Evolutionary conservation across 768 basidiomycete genomes (phyloP).

Genomic region (Tulasnella sp.): DNA sequence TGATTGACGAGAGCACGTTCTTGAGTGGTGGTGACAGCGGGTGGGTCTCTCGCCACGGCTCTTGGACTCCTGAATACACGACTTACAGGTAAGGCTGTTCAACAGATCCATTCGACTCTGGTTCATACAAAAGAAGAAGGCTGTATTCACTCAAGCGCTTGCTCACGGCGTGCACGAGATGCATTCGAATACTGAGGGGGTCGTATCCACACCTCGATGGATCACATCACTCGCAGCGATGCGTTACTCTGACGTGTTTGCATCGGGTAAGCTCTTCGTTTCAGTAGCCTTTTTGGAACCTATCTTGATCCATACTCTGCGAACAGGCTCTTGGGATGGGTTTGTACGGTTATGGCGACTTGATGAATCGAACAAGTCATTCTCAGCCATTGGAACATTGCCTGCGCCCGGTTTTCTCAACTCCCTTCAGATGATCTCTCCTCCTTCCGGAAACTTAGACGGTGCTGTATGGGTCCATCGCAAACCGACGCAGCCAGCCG

Average conservation of each 20-base stretch:
- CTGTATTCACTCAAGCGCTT: conserved; percentile 71
- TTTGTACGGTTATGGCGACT: conserved; percentile 84
- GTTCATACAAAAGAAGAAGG: conserved; percentile 90
- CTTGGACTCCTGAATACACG: not conserved
- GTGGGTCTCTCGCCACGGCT: conserved; percentile 36
- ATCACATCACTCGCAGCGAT: conserved; percentile 74
- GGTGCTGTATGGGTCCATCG: conserved; percentile 33
- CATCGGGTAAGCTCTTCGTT: conserved; percentile 55
- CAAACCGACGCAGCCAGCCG: conserved; percentile 18
- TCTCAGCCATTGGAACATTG: conserved; percentile 53
- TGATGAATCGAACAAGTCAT: conserved; percentile 64
- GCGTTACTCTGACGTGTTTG: conserved; percentile 84
- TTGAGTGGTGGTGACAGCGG: conserved; percentile 94
- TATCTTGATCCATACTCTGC: not conserved
- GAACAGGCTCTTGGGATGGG: conserved; percentile 92
- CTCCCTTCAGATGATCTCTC: conserved; percentile 67
- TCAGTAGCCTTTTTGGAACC: not conserved
- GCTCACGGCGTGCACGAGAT: conserved; percentile 78
- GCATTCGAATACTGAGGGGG: conserved; percentile 59
- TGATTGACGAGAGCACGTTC: conserved; percentile 92
- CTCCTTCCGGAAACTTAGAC: conserved; percentile 34
- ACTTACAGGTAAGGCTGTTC: not conserved
- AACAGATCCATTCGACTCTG: conserved; percentile 83
- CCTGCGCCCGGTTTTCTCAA: conserved; percentile 75
- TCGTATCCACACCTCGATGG: conserved; percentile 76